Conservation (phyloP, 176 grass and related monocot species). For the Pontederia crassipes region DNA sequence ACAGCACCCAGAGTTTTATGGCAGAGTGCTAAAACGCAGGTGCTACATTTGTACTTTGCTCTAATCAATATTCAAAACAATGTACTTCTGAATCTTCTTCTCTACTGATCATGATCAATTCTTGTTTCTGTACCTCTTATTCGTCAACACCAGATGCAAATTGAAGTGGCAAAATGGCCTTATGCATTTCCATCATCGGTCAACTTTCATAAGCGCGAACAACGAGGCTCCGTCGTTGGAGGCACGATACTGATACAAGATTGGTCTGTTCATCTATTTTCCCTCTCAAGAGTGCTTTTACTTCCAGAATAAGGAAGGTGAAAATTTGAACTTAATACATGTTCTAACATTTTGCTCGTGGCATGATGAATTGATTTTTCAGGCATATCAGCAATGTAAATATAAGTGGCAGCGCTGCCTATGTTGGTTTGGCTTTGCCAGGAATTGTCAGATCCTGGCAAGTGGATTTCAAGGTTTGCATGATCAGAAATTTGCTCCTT, state of each 20-base stretch:
- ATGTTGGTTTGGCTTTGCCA: slow-evolving; percentile 77
- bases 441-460: slow-evolving; percentile 86
- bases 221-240: slow-evolving; percentile 51
- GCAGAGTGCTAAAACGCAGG: slow-evolving; percentile 90
- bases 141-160: slow-evolving; percentile 33
- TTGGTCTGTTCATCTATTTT: slow-evolving; percentile 26
- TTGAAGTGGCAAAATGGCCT: slow-evolving; percentile 70
- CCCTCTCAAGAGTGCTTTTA: neutral
- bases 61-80: neutral
- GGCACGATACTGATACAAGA: slow-evolving; percentile 66
- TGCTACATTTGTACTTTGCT: neutral
- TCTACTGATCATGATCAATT: slow-evolving; percentile 3
- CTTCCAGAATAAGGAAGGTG: too few relatives aligned
- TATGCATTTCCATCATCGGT: slow-evolving; percentile 63
- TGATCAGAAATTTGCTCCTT: too few relatives aligned
- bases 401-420: slow-evolving; percentile 47
- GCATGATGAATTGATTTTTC: neutral
- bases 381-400: slow-evolving; percentile 49
- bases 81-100: neutral
- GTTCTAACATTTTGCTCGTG: too few relatives aligned
- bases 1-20: slow-evolving; percentile 51
- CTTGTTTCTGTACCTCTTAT: slow-evolving; percentile 7
- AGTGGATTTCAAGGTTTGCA: slow-evolving; percentile 73
- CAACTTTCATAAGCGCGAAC: slow-evolving; percentile 59
- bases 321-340: neutral